These are phyloP conservation scores for Xanthoceras sorbifolium DNA, from an alignment of 345 rosid species.

Conservation along the genomic window DNA sequence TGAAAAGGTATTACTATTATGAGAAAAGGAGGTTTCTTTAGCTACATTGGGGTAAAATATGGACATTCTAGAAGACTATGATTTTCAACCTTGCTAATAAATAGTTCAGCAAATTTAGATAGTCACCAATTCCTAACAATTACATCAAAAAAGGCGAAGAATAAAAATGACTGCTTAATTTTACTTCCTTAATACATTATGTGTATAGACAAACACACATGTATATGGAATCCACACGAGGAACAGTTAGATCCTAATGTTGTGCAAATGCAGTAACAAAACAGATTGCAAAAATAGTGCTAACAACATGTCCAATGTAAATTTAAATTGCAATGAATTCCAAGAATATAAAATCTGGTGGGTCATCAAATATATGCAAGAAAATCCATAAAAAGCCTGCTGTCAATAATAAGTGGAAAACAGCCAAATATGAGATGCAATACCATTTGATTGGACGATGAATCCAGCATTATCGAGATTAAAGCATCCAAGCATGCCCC, in stretches of 20 bases:
- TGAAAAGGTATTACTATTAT: neutral
- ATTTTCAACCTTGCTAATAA: neutral
- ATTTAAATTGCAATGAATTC: neutral
- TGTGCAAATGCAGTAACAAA: no score
- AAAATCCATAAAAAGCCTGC: neutral
- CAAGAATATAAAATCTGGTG: neutral
- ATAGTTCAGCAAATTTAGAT: no score
- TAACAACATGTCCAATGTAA: neutral
- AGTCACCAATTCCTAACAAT: no score
- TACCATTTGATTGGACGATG: conserved; percentile 95
- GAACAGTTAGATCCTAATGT: no score
- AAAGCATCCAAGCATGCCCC: conserved; percentile 94
- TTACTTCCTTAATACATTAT: no score
- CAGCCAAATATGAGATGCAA: neutral
- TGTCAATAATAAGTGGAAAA: neutral
- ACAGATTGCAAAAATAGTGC: no score
- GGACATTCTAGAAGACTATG: neutral
- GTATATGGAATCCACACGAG: no score
- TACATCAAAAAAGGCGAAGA: neutral
- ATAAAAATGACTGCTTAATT: no score
- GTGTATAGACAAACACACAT: no score
- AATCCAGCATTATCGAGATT: conserved; percentile 80
- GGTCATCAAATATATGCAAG: neutral
- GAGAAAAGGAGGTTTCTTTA: neutral
- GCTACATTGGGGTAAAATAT: neutral